A percentile compares a stretch with the other conserved stretches of the same genome.
Evolutionary conservation across 225 moss, liverwort and hornwort species (phyloP).

Genomic region (Physcomitrium patens): DNA sequence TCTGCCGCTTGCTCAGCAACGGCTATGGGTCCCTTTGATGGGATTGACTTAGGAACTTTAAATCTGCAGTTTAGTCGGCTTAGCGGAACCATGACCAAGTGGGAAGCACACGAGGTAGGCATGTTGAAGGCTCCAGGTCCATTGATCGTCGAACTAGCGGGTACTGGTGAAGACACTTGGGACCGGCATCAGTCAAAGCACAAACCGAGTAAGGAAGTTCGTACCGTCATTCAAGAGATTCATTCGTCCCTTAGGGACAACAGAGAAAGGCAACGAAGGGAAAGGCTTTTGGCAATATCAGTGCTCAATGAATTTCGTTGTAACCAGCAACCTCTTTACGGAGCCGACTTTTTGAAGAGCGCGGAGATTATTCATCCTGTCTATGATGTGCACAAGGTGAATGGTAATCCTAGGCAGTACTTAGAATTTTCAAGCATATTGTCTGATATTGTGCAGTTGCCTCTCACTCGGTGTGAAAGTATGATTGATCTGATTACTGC

Average conservation of each 20-base stretch:
- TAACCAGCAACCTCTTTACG: slow-evolving; percentile 65
- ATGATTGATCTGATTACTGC: slow-evolving; percentile 77
- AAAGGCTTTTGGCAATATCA: slow-evolving; percentile 57
- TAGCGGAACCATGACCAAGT: slow-evolving; percentile 66
- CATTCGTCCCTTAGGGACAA: slow-evolving; percentile 53
- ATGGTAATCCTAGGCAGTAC: slow-evolving; percentile 46
- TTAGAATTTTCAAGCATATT: slow-evolving; percentile 81
- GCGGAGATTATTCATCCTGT: slow-evolving; percentile 73
- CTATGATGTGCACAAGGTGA: slow-evolving; percentile 74
- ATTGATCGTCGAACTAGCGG: slow-evolving; percentile 88
- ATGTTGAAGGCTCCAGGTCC: slow-evolving; percentile 54
- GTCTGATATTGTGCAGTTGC: slow-evolving; percentile 80
- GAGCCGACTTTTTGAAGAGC: slow-evolving; percentile 61
- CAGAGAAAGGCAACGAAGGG: slow-evolving; percentile 63
- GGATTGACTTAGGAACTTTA: slow-evolving; percentile 52
- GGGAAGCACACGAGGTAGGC: slow-evolving; percentile 82
- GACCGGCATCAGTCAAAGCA: slow-evolving; percentile 31
- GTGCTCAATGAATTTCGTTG: slow-evolving; percentile 75
- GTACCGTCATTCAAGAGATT: slow-evolving; percentile 77
- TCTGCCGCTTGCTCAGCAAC: slow-evolving; percentile 67
- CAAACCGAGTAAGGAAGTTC: slow-evolving; percentile 45
- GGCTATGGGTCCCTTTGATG: slow-evolving; percentile 49
- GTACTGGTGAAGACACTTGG: slow-evolving; percentile 92
- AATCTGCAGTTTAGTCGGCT: slow-evolving; percentile 58
- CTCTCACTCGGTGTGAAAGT: slow-evolving; percentile 71